Base-by-base conservation (phyloP, 176 grass and related monocot genomes). In the Otatea glauca region DNA sequence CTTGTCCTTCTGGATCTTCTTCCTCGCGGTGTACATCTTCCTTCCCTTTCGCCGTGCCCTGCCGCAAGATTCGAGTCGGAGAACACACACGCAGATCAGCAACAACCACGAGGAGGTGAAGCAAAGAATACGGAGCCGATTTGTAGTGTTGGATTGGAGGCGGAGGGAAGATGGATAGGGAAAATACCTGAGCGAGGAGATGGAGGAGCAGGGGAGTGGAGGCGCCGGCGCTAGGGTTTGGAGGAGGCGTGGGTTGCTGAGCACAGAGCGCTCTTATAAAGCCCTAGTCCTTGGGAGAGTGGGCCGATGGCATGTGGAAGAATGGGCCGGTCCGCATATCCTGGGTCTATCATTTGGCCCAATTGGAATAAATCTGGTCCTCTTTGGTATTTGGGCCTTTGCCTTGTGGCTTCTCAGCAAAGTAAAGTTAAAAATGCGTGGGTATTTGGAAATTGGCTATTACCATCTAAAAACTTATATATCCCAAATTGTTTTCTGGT, bases 1-100 rank as follows among this genome's bases (percentile, higher is more conserved):
- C 88, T 97, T 97, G 14, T 97, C 95, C 95, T 97, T 97, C 78
- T 89, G 95, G 82, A 97, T 97, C 90, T 97, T 97, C 90, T 78
- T 97, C 84, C 88, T 93, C 50, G 95, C 95, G 41, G 95, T 97
- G 76, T 89, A 97, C 95, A 97, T 97, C 78, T 82, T 94, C 37
- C 68, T 74, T 79, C 77, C 47, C 85, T 86, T 83, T 86, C 83
- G 70, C 83, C 64, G 54, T 80, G 48, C 62, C 89, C 75, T 80
- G 84, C 17, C 17, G 9, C 53, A 20, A 53, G 80, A 43, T 65
- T 65, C 54, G n/a, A 44, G 51, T 29, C 6, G 27, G 0, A 37
- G 21, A 39, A 21, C 23, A 15, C 16, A 5, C 23, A 15, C 16
- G 5, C 17, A 18, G 63, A 91, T 87, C 80, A 91, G 75, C 17